Conservation (phyloP, 495 filamentous ascomycete species). For the Annulohypoxylon moriforme region DNA sequence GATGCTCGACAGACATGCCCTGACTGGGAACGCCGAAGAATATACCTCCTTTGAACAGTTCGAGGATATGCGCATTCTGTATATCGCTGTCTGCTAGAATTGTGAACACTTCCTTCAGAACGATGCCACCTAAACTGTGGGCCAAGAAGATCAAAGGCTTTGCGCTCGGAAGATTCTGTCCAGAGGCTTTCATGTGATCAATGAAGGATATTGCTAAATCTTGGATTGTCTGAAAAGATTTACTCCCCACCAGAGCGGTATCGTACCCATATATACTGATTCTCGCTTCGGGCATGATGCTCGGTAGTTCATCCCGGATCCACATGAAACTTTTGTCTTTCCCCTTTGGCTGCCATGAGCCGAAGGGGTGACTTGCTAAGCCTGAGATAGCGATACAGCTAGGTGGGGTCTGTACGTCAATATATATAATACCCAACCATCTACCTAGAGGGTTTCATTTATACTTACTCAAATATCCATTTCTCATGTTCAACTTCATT, state of each 20-base stretch:
- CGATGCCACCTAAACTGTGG: constrained; percentile 53
- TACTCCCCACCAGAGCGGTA: constrained; percentile 17
- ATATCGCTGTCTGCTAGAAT: constrained; percentile 27
- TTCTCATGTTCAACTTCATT: constrained; percentile 15
- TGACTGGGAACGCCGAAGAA: constrained; percentile 51
- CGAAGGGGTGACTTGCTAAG: constrained; percentile 41
- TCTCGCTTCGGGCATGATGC: constrained; percentile 12
- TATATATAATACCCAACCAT: too few relatives aligned
- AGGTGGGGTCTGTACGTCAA: background rate
- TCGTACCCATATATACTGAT: constrained; percentile 31
- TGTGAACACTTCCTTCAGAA: constrained; percentile 47
- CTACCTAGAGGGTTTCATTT: background rate
- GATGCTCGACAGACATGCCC: constrained; percentile 43
- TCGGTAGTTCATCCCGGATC: constrained; percentile 9
- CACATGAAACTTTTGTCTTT: constrained; percentile 40
- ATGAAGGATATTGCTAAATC: constrained; percentile 35
- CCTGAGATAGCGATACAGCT: constrained; percentile 45
- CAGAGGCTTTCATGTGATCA: constrained; percentile 23
- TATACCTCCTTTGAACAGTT: constrained; percentile 41
- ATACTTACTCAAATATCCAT: constrained; percentile 12
- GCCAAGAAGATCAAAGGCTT: constrained; percentile 48
- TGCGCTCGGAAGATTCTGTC: constrained; percentile 4
- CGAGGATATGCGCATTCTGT: constrained; percentile 18
- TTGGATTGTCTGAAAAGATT: constrained; percentile 35
- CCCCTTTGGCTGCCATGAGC: constrained; percentile 41